phyloP scores from a whole-genome alignment of 2,329 filamentous ascomycete genomes.

The Escovopsis sp. region DNA sequence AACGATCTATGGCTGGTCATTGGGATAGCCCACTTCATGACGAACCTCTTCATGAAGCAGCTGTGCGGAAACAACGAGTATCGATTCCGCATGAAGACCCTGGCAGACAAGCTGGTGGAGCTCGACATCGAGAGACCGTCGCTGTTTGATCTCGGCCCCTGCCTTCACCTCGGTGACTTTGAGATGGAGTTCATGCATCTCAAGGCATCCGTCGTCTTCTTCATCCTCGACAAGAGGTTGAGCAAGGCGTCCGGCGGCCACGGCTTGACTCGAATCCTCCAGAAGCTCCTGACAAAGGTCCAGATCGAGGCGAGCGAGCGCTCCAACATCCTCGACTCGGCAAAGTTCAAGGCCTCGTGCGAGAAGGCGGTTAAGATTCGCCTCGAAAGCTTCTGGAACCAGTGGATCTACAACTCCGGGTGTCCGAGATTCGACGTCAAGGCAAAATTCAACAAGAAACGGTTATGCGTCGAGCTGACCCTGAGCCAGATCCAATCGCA shows the following conservation, averaged over 20 bases:
- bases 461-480: constrained; percentile 82
- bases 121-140: constrained; percentile 71
- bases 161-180: constrained; percentile 67
- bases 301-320: constrained; percentile 47
- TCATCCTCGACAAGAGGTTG: constrained; percentile 82
- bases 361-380: constrained; percentile 81
- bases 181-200: constrained; percentile 81
- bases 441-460: constrained; percentile 95
- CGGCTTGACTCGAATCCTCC: constrained; percentile 74
- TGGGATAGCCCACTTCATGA: constrained; percentile 88
- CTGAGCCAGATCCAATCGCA: constrained; percentile 61
- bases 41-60: constrained; percentile 79
- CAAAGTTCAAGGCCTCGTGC: constrained; percentile 66
- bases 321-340: constrained; percentile 59
- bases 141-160: constrained; percentile 62
- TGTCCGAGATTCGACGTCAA: constrained; percentile 78
- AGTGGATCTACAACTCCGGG: constrained; percentile 81
- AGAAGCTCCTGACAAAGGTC: constrained; percentile 70
- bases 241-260: constrained; percentile 71
- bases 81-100: constrained; percentile 72
- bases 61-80: constrained; percentile 93
- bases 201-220: constrained; percentile 82
- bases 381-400: constrained; percentile 80
- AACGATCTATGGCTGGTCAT: constrained; percentile 79
- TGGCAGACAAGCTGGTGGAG: constrained; percentile 69